These are phyloP conservation scores for Raffaelea albimanens DNA, from an alignment of 2,329 filamentous ascomycete species.

Conservation along the genomic window DNA sequence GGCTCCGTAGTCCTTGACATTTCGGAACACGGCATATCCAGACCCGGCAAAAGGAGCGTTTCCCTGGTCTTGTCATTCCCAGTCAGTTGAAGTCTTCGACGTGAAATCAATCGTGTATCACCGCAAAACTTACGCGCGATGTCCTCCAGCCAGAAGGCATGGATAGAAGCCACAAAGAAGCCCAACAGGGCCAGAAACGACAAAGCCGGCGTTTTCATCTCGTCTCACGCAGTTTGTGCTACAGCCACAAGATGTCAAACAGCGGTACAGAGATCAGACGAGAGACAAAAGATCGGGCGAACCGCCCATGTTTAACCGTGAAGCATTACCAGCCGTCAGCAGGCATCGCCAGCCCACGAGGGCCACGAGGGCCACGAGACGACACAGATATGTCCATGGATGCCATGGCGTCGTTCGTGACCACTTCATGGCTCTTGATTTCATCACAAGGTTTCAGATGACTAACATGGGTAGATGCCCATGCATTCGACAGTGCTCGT, in stretches of 20 bases:
- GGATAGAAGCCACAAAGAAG: conserved; percentile 17
- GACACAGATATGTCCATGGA: too few species aligned
- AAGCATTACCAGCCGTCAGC: too few species aligned
- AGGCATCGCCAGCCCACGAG: too few species aligned
- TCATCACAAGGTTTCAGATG: too few species aligned
- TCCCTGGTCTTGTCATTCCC: conserved; percentile 25
- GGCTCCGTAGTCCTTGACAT: conserved; percentile 38
- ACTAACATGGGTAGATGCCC: too few species aligned
- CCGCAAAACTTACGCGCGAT: conserved; percentile 17
- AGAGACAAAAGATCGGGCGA: too few species aligned
- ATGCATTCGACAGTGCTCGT: too few species aligned
- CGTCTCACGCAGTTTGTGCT: too few species aligned
- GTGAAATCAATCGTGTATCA: not conserved
- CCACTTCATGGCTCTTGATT: too few species aligned
- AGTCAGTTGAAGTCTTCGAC: not conserved
- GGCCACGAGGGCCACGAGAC: too few species aligned
- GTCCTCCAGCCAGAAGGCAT: conserved; percentile 23
- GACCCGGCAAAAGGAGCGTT: conserved; percentile 29
- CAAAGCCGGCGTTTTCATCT: conserved; percentile 18
- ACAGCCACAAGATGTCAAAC: not conserved
- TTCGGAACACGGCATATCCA: conserved; percentile 35
- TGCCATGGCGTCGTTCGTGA: too few species aligned
- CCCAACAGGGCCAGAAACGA: conserved; percentile 19
- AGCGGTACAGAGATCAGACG: not conserved
- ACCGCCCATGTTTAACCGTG: too few species aligned